These are phyloP conservation scores for Aphanomyces astaci DNA, from an alignment of 352 stramenopile genomes.

Conservation along the genomic window DNA sequence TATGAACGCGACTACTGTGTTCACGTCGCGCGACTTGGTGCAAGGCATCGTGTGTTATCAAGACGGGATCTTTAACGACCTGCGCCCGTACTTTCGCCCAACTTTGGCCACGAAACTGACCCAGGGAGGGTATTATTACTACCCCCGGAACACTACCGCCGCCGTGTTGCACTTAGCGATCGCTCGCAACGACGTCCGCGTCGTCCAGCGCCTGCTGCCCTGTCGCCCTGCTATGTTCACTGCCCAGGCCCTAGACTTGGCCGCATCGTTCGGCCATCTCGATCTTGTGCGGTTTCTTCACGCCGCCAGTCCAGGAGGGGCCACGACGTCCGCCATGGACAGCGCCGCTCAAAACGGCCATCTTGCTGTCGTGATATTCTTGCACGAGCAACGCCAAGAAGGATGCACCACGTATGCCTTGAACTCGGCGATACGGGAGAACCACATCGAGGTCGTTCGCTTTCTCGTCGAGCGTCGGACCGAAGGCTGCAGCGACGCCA, in stretches of 20 bases:
- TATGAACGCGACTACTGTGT: not conserved
- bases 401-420: slow-evolving; percentile 16
- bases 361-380: not conserved
- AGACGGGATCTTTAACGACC: slow-evolving; percentile 12
- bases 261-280: slow-evolving; percentile 17
- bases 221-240: slow-evolving; percentile 8
- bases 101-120: too few relatives aligned
- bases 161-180: slow-evolving; percentile 11
- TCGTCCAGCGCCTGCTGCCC: not conserved
- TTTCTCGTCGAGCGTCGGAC: not conserved
- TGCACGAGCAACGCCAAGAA: slow-evolving; percentile 9
- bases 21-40: slow-evolving; percentile 2
- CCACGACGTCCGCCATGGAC: slow-evolving; percentile 19
- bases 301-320: not conserved
- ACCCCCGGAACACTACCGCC: not conserved
- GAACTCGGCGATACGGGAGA: slow-evolving; percentile 7
- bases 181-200: not conserved
- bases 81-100: slow-evolving; percentile 13
- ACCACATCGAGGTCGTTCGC: not conserved
- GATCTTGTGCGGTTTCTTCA: slow-evolving; percentile 1
- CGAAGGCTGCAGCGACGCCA: slow-evolving; percentile 14
- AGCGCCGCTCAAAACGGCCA: not conserved
- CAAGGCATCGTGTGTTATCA: not conserved
- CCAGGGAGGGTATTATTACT: not conserved
- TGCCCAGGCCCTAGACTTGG: slow-evolving; percentile 6